Evolutionary conservation across 345 rosid genomes (phyloP).

Genomic region (Melaleuca alternifolia): DNA sequence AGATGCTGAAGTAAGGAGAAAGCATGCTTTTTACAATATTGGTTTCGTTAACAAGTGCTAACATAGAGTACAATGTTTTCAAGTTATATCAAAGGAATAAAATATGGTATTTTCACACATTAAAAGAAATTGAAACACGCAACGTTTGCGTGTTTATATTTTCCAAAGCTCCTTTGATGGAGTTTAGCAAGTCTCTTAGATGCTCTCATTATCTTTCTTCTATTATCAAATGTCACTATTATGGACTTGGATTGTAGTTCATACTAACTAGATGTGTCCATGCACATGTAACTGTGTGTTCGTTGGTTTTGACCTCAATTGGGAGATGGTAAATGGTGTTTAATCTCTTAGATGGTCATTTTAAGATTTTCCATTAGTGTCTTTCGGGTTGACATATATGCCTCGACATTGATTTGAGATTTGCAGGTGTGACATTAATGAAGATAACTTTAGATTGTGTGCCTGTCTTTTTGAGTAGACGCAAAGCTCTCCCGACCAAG

Average conservation of each 20-base stretch:
- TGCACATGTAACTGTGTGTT: not conserved
- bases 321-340: not conserved
- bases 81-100: not conserved
- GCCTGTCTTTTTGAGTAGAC: not conserved
- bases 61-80: not conserved
- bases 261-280: not conserved
- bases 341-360: not conserved
- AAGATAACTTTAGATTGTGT: not conserved
- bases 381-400: not conserved
- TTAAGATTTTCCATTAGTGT: not conserved
- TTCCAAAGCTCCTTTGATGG: not conserved
- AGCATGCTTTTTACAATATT: not conserved
- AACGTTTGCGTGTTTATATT: not conserved
- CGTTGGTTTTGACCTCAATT: not conserved
- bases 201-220: not conserved
- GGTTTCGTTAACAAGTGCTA: not conserved
- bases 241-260: not conserved
- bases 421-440: not conserved
- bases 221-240: not conserved
- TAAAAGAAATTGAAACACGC: not conserved
- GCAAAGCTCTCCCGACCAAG: not conserved
- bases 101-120: not conserved
- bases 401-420: not conserved
- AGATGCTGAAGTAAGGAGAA: constrained; percentile 78
- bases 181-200: not conserved